Conservation (phyloP, 2,329 filamentous ascomycete genomes). For the Tolypocladium ovalisporum region DNA sequence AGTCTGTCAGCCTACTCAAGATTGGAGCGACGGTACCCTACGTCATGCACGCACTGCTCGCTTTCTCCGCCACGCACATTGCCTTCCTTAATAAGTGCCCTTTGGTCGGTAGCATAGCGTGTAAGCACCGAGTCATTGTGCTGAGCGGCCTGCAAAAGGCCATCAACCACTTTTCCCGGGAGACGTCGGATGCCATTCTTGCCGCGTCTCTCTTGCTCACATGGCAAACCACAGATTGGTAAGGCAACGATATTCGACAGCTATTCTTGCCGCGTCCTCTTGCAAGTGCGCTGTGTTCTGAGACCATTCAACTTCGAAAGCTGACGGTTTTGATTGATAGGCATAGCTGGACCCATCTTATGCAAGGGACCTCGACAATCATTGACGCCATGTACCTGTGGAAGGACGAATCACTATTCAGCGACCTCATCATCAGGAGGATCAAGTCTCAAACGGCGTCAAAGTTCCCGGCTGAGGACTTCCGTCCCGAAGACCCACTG, state of each 20-base stretch:
- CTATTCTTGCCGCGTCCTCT: neutral
- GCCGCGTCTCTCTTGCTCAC: slow-evolving; percentile 85
- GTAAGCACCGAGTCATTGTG: slow-evolving; percentile 77
- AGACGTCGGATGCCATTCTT: slow-evolving; percentile 82
- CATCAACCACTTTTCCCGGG: slow-evolving; percentile 74
- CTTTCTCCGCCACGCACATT: slow-evolving; percentile 86
- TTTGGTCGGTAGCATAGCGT: slow-evolving; percentile 77
- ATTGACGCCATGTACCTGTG: slow-evolving; percentile 84
- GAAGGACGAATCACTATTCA: slow-evolving; percentile 82
- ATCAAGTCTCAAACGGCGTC: slow-evolving; percentile 48
- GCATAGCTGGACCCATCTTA: slow-evolving; percentile 85
- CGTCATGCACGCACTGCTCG: slow-evolving; percentile 88
- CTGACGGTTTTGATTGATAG: slow-evolving; percentile 37
- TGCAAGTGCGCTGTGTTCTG: too few species aligned
- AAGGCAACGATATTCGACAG: slow-evolving; percentile 23
- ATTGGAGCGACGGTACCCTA: slow-evolving; percentile 74
- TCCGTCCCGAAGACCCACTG: slow-evolving; percentile 49
- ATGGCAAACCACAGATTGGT: slow-evolving; percentile 97
- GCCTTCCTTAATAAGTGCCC: slow-evolving; percentile 79
- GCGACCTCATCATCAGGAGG: slow-evolving; percentile 71
- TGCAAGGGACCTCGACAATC: slow-evolving; percentile 85
- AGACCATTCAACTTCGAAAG: neutral
- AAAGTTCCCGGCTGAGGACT: slow-evolving; percentile 52
- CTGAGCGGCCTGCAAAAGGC: slow-evolving; percentile 81
- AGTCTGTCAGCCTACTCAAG: slow-evolving; percentile 37